Conservation (phyloP, 2,329 filamentous ascomycete genomes). For the Neofusicoccum kwambonambiense region DNA sequence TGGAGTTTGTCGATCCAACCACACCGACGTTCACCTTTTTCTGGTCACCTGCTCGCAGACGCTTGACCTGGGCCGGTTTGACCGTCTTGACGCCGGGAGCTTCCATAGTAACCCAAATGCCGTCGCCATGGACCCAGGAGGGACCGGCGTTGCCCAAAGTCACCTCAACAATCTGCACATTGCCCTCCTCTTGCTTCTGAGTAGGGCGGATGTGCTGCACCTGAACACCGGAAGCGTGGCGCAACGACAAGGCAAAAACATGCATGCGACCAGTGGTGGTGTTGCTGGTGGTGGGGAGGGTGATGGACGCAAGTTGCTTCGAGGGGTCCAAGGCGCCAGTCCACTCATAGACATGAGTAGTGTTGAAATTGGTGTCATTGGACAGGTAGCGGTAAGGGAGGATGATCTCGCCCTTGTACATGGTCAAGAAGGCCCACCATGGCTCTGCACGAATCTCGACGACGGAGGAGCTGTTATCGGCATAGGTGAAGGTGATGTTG, state of each 20-base stretch:
- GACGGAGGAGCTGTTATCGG: conserved; percentile 41
- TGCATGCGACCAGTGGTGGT: conserved; percentile 39
- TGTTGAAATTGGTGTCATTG: conserved; percentile 44
- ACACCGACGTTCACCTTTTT: conserved; percentile 39
- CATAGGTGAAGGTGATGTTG: conserved; percentile 45
- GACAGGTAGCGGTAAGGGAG: conserved; percentile 34
- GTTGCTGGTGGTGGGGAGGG: conserved; percentile 41
- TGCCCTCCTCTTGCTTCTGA: conserved; percentile 41
- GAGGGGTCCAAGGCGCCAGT: conserved; percentile 38
- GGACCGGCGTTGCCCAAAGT: conserved; percentile 26
- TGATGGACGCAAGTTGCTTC: conserved; percentile 42
- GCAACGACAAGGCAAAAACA: conserved; percentile 40
- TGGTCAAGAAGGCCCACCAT: conserved; percentile 47
- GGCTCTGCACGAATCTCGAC: conserved; percentile 47
- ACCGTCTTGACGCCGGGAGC: conserved; percentile 36
- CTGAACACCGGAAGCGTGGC: conserved; percentile 27
- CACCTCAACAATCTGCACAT: conserved; percentile 34
- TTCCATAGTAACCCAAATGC: conserved; percentile 21
- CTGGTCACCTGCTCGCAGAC: conserved; percentile 42
- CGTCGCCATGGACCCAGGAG: conserved; percentile 20
- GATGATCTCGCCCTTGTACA: conserved; percentile 49
- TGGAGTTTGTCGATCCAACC: conserved; percentile 23
- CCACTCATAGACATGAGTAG: conserved; percentile 48
- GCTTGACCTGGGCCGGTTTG: conserved; percentile 36
- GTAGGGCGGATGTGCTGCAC: conserved; percentile 44